Evolutionary conservation across 148 eudicot species (phyloP).

Genomic region (Rheum nobile): DNA sequence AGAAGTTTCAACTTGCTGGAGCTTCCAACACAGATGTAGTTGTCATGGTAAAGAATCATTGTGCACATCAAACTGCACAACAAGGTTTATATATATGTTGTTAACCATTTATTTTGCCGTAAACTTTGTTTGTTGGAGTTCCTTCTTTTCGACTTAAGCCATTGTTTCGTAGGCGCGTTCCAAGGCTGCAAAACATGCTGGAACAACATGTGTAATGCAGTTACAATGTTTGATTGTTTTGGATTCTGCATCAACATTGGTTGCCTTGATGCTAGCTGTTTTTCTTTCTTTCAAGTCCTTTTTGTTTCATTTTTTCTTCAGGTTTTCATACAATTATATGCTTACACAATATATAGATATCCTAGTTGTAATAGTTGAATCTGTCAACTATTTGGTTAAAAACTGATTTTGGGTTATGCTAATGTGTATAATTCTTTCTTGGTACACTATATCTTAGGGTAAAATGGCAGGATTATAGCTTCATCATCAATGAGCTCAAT

Average conservation of each 20-base stretch:
- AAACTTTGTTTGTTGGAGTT: slow-evolving; percentile 48
- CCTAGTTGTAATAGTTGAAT: too few species aligned
- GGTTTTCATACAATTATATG: too few species aligned
- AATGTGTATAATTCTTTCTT: too few species aligned
- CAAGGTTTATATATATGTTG: slow-evolving; percentile 32
- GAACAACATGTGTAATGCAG: slow-evolving; percentile 23
- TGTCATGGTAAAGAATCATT: slow-evolving; percentile 90
- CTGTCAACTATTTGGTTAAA: too few species aligned
- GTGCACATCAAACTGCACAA: slow-evolving; percentile 63
- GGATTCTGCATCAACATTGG: background rate
- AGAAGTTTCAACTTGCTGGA: slow-evolving; percentile 87
- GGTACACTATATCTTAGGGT: too few species aligned
- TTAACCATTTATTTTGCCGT: background rate
- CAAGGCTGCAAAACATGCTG: slow-evolving; percentile 60
- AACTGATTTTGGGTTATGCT: too few species aligned
- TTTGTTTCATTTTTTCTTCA: slow-evolving; percentile 21
- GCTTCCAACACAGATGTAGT: slow-evolving; percentile 69
- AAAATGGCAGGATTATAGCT: too few species aligned
- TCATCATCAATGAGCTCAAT: too few species aligned
- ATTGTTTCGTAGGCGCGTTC: slow-evolving; percentile 59
- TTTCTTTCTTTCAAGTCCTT: slow-evolving; percentile 20
- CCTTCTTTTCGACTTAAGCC: slow-evolving; percentile 66
- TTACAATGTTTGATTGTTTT: background rate
- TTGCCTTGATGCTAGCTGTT: slow-evolving; percentile 6
- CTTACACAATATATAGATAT: too few species aligned